Conservation (phyloP, 768 basidiomycete species). For the Mycena vulgaris region DNA sequence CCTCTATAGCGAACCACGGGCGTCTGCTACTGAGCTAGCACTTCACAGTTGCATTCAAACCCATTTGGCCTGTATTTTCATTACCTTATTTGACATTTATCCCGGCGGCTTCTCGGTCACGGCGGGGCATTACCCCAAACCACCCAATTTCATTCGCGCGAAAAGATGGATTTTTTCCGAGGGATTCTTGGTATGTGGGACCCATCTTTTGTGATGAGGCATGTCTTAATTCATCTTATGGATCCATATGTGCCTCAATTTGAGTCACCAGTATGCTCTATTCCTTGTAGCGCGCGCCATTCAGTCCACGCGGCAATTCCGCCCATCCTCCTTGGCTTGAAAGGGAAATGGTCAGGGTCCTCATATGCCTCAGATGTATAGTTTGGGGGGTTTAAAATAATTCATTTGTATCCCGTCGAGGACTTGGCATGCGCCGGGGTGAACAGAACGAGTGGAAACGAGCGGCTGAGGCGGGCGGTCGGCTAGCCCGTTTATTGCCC, state of each 20-base stretch:
- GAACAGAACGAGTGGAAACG: not conserved
- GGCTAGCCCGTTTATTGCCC: no score
- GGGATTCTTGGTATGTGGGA: not conserved
- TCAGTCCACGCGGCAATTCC: not conserved
- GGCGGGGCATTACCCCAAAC: not conserved
- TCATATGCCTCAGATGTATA: slow-evolving; percentile 4
- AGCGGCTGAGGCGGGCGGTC: not conserved
- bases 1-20: not conserved
- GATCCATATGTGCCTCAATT: not conserved
- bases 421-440: not conserved
- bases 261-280: not conserved
- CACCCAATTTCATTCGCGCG: not conserved
- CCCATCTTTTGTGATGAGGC: not conserved
- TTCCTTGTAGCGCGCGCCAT: not conserved
- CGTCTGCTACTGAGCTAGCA: not conserved
- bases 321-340: not conserved
- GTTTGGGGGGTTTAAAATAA: not conserved
- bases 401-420: not conserved
- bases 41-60: not conserved
- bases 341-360: not conserved
- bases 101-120: not conserved
- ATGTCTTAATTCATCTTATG: not conserved
- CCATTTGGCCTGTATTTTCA: not conserved
- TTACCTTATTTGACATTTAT: not conserved
- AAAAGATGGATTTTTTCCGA: slow-evolving; percentile 11